Base-by-base conservation (phyloP, 306 rosid species). In the Cyclanthera cordifolia region DNA sequence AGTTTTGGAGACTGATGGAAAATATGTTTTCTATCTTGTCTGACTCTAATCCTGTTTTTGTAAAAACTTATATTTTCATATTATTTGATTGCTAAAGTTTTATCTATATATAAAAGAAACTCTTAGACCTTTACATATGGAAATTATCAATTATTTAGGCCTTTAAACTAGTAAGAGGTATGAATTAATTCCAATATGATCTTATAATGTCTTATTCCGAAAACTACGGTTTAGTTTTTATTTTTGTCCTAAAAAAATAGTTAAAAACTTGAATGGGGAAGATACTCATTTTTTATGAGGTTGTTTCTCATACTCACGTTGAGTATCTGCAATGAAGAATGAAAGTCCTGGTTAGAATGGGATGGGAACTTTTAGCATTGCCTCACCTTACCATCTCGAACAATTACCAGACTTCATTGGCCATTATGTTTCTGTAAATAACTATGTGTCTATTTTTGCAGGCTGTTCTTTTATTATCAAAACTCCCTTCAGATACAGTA, bases 401-500 rank as follows among this genome's bases (percentile, higher is more conserved):
- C 53, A 14, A 64, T 47, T 70, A 37, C 19, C 46, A 23, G 19
- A 37, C 74, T 37, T 19, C 53, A 37, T 9, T 41, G 50, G 50
- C 51, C 37, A 55, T 54, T 34, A 20, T 20, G n/a, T 6, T n/a
- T 55, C n/a, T 64, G 27, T 27, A 55, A 73, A 67, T 30, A 59
- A 49, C 48, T 13, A 73, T 74, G 17, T 20, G 63, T 55, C 56
- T 69, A 13, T 56, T 65, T 81, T 63, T 67, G 81, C 86, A 89
- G 94, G 94, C 94, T 78, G 85, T 8, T 37, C 82, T 89, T 23
- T 58, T 76, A 69, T 56, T 89, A 63, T 85, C 87, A 60, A 83
- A 82, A 77, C 76, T 89, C 53, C 61, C 86, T 61, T 74, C 82
- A 19, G 83, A 80, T 57, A 69, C 67, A 58, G 93, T 83, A 77